Base-by-base conservation (phyloP, 1,284 basidiomycete genomes). In the Porogramme epimiltina region DNA sequence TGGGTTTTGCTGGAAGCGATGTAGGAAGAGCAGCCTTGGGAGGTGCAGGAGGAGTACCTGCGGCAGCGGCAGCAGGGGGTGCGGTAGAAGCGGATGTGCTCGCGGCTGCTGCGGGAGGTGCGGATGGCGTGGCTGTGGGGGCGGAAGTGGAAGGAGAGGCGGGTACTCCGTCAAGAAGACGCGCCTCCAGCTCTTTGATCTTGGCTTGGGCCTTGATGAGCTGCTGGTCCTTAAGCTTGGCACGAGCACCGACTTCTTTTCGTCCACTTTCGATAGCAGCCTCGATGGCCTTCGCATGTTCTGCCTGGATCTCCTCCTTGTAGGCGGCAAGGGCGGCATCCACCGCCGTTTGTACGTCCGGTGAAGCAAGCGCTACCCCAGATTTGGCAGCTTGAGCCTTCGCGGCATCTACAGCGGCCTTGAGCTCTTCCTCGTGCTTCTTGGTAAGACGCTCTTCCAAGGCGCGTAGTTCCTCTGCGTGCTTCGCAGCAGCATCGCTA, bases 211-310 rank as follows among this genome's bases (percentile, higher is more conserved):
- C 72, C 42, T 74, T 78, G 26, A 82, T 73, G 16, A 90, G 71
- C 60, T 86, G 84, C 2, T 73, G 69, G 57, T 91, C 88, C 69
- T 89, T 90, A 43, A 91, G 58, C 65, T 84, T 87, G 36, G 72
- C 64, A 69, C 87, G 88, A 19, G 80, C 73, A 1, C 62, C 70
- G 43, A 77, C 73, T 58, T 90, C 87, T 70, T 78, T 73, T 45
- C 88, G 73, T 3, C 87, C 88, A 3, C 79, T 72, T 42, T 90
- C 88, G 13, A 85, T 76, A 1, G 87, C 87, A 3, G 79, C 73
- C 4, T 76, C 74, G 33, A 88, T 77, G 45, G 86, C 85, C 31
- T 80, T 73, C 9, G 74, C 70, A 20, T 80, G 80, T 45, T 71
- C 73, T 8, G 73, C 71, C 60, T 76, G 70, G 2, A 76, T 55